Base-by-base conservation (phyloP, 805 yeast genomes). In the Candida maris region DNA sequence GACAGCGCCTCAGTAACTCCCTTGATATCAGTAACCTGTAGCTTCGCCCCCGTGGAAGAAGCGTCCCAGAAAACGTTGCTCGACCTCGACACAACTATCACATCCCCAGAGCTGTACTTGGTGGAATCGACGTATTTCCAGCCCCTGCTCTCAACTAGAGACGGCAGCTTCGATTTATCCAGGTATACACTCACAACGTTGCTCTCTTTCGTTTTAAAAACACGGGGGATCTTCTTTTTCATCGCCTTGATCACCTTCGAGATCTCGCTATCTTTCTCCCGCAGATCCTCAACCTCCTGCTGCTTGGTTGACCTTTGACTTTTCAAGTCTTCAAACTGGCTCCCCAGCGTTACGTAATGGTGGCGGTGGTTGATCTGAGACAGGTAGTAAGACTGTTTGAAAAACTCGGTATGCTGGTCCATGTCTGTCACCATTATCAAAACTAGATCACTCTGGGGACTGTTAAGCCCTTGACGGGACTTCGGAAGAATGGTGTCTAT, bases 151-250 rank as follows among this genome's bases (percentile, higher is more conserved):
- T 62, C 50, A 1, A 35, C 33, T 7, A 52, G 30, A 2, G 35
- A 12, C 3, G 37, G 26, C 5, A 50, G 29, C 14, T 65, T 60
- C 2, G 68, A 53, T 14, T 77, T 45, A 49, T 83, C 86, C 9
- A 80, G 44, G 45, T 67, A 79, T 55, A 30, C 73, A 42, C 25
- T 70, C 64, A 34, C 68, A 61, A 47, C 64, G 57, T 38, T 64
- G 57, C 56, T 69, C 56, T 43, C 68, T 16, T 42, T 38, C 1
- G 27, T 21, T 7, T 37, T 34, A 31, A 48, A 57, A 3, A 49
- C 69, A 39, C 71, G 65, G 21, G 68, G 69, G 4, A 78, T 71
- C 14, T 79, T 64, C 41, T 71, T 73, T 37, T 77, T 67, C 69
- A 79, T 57, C 12, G 67, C 79, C 13, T 62, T 49, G 14, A 75